These are phyloP conservation scores for Puccinia sorghi DNA, from an alignment of 1,284 basidiomycete species.

Conservation along the genomic window DNA sequence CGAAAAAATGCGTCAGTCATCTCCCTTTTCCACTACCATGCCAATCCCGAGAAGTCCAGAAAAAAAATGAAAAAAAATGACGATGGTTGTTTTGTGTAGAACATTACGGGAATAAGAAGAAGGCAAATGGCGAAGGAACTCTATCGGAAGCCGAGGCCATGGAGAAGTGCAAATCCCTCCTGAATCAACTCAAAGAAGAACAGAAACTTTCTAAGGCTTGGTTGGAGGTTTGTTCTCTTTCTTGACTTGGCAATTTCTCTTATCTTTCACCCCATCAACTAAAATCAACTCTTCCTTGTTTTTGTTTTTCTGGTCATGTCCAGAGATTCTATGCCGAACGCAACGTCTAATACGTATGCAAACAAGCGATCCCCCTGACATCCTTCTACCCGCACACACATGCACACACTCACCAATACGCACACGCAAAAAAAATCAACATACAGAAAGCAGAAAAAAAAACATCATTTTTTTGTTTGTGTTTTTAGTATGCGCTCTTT, in stretches of 20 bases:
- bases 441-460: too few species aligned
- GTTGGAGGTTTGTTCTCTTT: slow-evolving; percentile 33
- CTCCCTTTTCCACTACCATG: too few species aligned
- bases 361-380: not conserved
- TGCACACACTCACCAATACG: not conserved
- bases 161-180: slow-evolving; percentile 26
- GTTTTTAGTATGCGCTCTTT: too few species aligned
- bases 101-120: slow-evolving; percentile 44
- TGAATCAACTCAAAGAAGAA: slow-evolving; percentile 48
- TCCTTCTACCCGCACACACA: not conserved
- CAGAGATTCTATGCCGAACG: slow-evolving; percentile 49
- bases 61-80: not conserved
- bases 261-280: not conserved
- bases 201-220: slow-evolving; percentile 43
- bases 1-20: slow-evolving; percentile 69
- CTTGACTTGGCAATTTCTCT: not conserved
- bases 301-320: not conserved
- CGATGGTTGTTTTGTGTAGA: not conserved
- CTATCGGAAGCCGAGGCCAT: slow-evolving; percentile 40
- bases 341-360: slow-evolving; percentile 18
- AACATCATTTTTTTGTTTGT: too few species aligned
- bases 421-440: too few species aligned
- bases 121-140: slow-evolving; percentile 37
- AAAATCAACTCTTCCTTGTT: not conserved
- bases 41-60: too few species aligned